Evolutionary conservation across 192 early-diverging fungal species (phyloP).

Genomic region (Gamsiella multidivaricata): DNA sequence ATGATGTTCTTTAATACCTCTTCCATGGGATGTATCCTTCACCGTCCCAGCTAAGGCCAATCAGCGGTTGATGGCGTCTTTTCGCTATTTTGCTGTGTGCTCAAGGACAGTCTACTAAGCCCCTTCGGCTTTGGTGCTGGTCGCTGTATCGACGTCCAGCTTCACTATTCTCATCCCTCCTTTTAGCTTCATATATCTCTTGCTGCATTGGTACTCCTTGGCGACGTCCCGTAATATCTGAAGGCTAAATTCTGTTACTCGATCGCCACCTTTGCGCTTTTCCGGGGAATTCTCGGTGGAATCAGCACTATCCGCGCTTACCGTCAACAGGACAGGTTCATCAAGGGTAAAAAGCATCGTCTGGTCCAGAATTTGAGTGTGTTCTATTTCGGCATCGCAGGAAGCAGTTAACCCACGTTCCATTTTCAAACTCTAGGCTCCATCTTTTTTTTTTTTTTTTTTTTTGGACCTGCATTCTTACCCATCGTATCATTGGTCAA

Average conservation of each 20-base stretch:
- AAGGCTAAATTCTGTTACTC: too few species aligned
- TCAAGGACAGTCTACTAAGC: conserved; percentile 71
- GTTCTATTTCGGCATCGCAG: conserved; percentile 76
- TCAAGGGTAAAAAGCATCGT: conserved; percentile 67
- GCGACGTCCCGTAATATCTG: too few species aligned
- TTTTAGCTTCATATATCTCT: conserved; percentile 66
- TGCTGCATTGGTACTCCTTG: conserved; percentile 71
- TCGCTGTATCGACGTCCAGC: too few species aligned
- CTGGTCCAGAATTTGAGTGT: conserved; percentile 82
- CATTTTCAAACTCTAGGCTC: conserved; percentile 85
- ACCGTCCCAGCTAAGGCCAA: conserved; percentile 74
- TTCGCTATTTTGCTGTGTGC: conserved; percentile 58
- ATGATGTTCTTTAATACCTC: conserved; percentile 83
- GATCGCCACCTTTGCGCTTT: too few species aligned
- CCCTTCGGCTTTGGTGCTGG: too few species aligned
- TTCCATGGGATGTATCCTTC: too few species aligned
- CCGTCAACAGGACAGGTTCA: conserved; percentile 66
- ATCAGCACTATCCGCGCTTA: conserved; percentile 83
- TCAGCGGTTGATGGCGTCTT: conserved; percentile 68
- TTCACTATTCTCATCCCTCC: conserved; percentile 66
- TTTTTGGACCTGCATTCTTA: conserved; percentile 81
- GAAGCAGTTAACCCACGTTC: conserved; percentile 74
- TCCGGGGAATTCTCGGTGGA: too few species aligned
- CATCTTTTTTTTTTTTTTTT: too few species aligned
- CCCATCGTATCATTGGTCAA: conserved; percentile 69